Conservation (phyloP, 2,329 filamentous ascomycete genomes). For the Cladophialophora chaetospira region DNA sequence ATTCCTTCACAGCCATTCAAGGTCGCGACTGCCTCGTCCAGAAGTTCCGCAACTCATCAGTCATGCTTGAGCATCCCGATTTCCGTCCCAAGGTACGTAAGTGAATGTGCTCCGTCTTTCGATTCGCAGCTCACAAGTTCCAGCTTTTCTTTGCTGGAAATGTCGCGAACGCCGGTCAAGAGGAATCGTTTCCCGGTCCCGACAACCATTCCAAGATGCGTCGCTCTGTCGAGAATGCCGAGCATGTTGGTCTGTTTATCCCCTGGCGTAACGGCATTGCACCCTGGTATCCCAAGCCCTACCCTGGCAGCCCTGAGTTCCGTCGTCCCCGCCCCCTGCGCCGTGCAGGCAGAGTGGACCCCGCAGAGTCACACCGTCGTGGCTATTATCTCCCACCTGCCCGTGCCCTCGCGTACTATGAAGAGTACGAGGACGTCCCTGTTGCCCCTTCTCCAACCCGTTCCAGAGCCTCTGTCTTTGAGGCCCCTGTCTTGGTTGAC, state of each 20-base stretch:
- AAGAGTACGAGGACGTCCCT: neutral
- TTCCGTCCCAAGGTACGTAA: conserved; percentile 85
- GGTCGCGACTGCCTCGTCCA: conserved; percentile 87
- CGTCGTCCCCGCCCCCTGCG: conserved; percentile 9
- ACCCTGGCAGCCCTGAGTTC: neutral
- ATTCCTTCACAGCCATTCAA: conserved; percentile 69
- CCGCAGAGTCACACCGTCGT: conserved; percentile 1
- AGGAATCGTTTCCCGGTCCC: conserved; percentile 73
- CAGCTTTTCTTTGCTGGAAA: conserved; percentile 58
- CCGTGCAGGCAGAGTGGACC: conserved; percentile 4
- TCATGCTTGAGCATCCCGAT: conserved; percentile 82
- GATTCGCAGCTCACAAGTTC: conserved; percentile 6
- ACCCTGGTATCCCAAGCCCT: neutral
- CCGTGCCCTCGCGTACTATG: conserved; percentile 6
- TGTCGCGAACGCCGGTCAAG: conserved; percentile 63
- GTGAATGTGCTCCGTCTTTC: conserved; percentile 12
- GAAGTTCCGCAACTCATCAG: conserved; percentile 95
- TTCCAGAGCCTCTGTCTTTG: neutral
- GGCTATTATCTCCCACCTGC: conserved; percentile 25
- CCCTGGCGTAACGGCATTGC: neutral
- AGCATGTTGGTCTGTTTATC: conserved; percentile 69
- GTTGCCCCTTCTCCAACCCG: conserved; percentile 1
- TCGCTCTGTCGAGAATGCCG: conserved; percentile 82
- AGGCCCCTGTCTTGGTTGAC: conserved; percentile 17
- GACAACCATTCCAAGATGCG: conserved; percentile 89